These are phyloP conservation scores for Radiomyces spectabilis DNA, from an alignment of 192 early-diverging fungal genomes.

Conservation along the genomic window DNA sequence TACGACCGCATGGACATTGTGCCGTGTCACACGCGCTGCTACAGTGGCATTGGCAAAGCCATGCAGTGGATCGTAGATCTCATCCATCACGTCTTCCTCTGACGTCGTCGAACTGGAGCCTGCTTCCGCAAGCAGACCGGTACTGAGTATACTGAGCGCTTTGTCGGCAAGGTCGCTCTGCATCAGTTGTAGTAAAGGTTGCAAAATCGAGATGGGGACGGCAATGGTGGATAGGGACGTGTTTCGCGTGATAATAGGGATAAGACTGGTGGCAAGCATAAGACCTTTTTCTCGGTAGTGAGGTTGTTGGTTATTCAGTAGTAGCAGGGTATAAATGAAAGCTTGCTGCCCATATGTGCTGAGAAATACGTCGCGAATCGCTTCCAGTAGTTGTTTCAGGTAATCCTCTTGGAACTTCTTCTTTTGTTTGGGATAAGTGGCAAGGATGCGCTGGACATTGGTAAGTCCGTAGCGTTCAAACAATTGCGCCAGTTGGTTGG, in stretches of 20 bases:
- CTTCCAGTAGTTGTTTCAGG: conserved; percentile 52
- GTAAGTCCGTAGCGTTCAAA: conserved; percentile 40
- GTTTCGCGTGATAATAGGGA: conserved; percentile 46
- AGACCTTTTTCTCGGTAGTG: conserved; percentile 59
- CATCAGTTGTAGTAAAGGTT: conserved; percentile 61
- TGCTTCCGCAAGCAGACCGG: conserved; percentile 35
- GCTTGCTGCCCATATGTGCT: conserved; percentile 46
- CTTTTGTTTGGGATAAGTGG: conserved; percentile 53
- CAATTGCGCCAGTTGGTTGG: conserved; percentile 37
- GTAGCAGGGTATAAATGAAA: conserved; percentile 52
- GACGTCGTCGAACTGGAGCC: conserved; percentile 1
- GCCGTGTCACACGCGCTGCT: conserved; percentile 22
- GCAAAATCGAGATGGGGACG: conserved; percentile 40
- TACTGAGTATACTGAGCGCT: conserved; percentile 70
- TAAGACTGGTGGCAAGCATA: conserved; percentile 54
- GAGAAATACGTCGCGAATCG: conserved; percentile 58
- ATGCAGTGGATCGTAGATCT: too few species aligned
- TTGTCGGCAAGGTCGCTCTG: conserved; percentile 54
- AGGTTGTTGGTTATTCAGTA: conserved; percentile 54
- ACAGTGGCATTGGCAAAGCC: conserved; percentile 16
- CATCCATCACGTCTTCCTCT: conserved; percentile 9
- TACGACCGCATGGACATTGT: conserved; percentile 38
- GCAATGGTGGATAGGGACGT: neutral
- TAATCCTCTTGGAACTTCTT: conserved; percentile 70
- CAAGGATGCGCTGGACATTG: conserved; percentile 47